Evolutionary conservation across 2,329 filamentous ascomycete genomes (phyloP).

Genomic region (Cytospora schulzeri): DNA sequence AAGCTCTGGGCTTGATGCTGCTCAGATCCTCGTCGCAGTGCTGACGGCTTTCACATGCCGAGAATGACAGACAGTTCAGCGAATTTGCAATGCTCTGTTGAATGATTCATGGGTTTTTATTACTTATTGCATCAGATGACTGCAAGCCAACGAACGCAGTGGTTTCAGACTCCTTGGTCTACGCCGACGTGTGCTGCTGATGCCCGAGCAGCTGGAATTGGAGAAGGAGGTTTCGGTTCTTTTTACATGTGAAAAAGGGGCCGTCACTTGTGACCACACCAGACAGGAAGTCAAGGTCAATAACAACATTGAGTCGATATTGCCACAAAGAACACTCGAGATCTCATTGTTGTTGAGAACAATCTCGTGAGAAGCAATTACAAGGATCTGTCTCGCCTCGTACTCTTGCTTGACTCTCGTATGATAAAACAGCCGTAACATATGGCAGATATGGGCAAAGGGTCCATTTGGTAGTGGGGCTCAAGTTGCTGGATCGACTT

Average conservation of each 20-base stretch:
- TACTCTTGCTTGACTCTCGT: background rate
- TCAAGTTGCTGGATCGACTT: background rate
- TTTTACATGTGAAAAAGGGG: conserved; percentile 26
- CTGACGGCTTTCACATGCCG: conserved; percentile 22
- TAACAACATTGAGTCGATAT: conserved; percentile 10
- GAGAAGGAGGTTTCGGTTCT: background rate
- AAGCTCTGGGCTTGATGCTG: background rate
- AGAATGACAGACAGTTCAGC: background rate
- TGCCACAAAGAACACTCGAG: conserved; percentile 15
- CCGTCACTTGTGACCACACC: conserved; percentile 16
- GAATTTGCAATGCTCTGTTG: background rate
- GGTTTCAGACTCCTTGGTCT: background rate
- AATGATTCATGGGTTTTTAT: background rate
- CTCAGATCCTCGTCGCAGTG: too few species aligned
- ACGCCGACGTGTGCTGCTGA: background rate
- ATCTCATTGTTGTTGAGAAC: background rate
- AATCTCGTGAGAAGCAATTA: background rate
- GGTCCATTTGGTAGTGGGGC: background rate
- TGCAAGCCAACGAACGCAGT: background rate
- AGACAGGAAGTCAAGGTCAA: background rate
- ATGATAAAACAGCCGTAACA: background rate
- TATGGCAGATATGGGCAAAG: too few species aligned
- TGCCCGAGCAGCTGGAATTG: conserved; percentile 1
- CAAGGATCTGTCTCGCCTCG: too few species aligned
- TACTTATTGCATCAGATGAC: conserved; percentile 19